A percentile compares a stretch with the other conserved stretches of the same genome.
Conservation (phyloP, 805 yeast genomes). For the Middelhovenomyces tepae region DNA sequence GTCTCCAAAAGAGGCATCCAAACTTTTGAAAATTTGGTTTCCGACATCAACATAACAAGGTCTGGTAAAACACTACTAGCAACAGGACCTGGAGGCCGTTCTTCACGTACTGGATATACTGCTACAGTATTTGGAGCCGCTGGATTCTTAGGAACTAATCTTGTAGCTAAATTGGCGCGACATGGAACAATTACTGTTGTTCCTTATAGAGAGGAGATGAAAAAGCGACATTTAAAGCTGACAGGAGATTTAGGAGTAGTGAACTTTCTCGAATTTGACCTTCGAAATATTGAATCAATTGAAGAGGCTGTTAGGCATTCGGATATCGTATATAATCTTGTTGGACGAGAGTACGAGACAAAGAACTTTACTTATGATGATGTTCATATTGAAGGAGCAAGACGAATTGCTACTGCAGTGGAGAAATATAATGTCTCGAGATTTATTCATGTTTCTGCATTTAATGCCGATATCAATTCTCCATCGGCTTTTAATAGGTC, state of each 20-base stretch:
- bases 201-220: slow-evolving; percentile 76
- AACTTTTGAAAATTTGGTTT: slow-evolving; percentile 32
- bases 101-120: slow-evolving; percentile 80
- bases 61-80: slow-evolving; percentile 65
- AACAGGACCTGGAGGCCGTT: slow-evolving; percentile 69
- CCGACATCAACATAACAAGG: slow-evolving; percentile 57
- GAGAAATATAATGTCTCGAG: slow-evolving; percentile 66
- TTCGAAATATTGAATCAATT: slow-evolving; percentile 66
- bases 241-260: slow-evolving; percentile 85
- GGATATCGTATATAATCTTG: slow-evolving; percentile 72
- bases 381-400: slow-evolving; percentile 69
- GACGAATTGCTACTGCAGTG: slow-evolving; percentile 66
- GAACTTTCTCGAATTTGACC: slow-evolving; percentile 72
- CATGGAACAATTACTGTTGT: slow-evolving; percentile 72
- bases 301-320: slow-evolving; percentile 71
- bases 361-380: slow-evolving; percentile 79
- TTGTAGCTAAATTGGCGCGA: slow-evolving; percentile 64
- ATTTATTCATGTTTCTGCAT: slow-evolving; percentile 68
- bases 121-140: slow-evolving; percentile 82
- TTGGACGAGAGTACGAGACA: slow-evolving; percentile 69
- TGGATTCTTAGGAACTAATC: slow-evolving; percentile 69
- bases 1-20: slow-evolving; percentile 22
- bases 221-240: slow-evolving; percentile 69
- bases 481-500: slow-evolving; percentile 67
- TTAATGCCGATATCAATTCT: slow-evolving; percentile 63